These are phyloP conservation scores for Achlya hypogyna DNA, from an alignment of 352 stramenopile genomes.

Conservation along the genomic window DNA sequence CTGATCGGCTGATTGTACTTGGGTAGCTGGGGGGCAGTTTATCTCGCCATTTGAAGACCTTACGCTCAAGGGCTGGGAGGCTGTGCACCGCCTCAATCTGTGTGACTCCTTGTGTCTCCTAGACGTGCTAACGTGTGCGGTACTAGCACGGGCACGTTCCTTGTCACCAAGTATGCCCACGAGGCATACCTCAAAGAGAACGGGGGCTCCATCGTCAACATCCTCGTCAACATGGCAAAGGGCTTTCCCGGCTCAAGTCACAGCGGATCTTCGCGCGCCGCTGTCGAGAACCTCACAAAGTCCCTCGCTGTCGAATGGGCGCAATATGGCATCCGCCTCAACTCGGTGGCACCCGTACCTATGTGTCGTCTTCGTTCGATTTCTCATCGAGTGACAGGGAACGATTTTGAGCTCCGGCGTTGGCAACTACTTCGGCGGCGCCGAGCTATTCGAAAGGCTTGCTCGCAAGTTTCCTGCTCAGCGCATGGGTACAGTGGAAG, in stretches of 20 bases:
- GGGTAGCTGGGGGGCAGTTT: conserved; percentile 87
- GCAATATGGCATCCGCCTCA: conserved; percentile 84
- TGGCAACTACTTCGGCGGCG: conserved; percentile 87
- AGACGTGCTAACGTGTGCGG: neutral
- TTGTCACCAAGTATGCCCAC: conserved; percentile 88
- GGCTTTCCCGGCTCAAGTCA: conserved; percentile 90
- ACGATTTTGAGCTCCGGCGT: conserved; percentile 69
- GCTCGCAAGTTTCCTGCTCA: conserved; percentile 79
- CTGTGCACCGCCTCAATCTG: conserved; percentile 90
- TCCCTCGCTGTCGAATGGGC: conserved; percentile 92
- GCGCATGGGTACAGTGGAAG: conserved; percentile 84
- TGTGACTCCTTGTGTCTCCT: conserved; percentile 21
- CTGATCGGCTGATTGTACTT: neutral
- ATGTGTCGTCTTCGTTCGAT: neutral
- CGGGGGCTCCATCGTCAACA: conserved; percentile 92
- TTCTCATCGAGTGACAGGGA: conserved; percentile 27
- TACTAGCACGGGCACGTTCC: conserved; percentile 81
- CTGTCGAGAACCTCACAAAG: conserved; percentile 91
- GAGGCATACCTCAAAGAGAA: conserved; percentile 90
- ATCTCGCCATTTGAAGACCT: conserved; percentile 82
- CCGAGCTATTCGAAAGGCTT: conserved; percentile 74
- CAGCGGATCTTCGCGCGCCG: conserved; percentile 82
- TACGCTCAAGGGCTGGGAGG: conserved; percentile 84
- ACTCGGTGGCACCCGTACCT: conserved; percentile 86
- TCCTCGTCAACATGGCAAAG: conserved; percentile 91